A percentile compares a stretch with the other conserved stretches of the same genome.
Conservation (phyloP, 805 yeast genomes). For the Starmerella potacharoeniae region DNA sequence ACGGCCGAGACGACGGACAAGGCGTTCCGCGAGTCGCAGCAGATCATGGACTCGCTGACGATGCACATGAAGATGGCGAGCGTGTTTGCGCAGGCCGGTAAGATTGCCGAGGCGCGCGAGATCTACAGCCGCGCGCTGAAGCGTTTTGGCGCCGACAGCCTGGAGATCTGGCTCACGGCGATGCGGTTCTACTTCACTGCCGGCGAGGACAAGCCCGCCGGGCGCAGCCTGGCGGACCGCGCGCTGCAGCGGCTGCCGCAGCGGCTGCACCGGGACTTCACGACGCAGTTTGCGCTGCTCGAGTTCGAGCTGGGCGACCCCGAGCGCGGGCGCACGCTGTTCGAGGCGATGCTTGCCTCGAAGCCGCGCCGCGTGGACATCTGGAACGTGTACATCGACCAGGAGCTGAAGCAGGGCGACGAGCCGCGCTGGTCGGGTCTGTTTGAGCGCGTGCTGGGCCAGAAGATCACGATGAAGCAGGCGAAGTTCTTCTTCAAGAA, state of each 20-base stretch:
- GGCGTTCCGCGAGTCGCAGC: conserved; percentile 71
- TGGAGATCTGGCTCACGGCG: conserved; percentile 70
- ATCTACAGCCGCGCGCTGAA: conserved; percentile 58
- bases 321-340: conserved; percentile 88
- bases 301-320: conserved; percentile 74
- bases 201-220: conserved; percentile 39
- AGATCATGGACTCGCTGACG: conserved; percentile 76
- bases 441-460: conserved; percentile 64
- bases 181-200: conserved; percentile 59
- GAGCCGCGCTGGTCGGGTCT: conserved; percentile 54
- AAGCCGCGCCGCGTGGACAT: conserved; percentile 85
- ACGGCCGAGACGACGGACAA: conserved; percentile 69
- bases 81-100: conserved; percentile 65
- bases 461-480: conserved; percentile 68
- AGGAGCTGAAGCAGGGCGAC: conserved; percentile 68
- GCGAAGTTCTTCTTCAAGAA: conserved; percentile 91
- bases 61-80: conserved; percentile 72
- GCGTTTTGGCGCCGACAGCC: conserved; percentile 61
- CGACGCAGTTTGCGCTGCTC: conserved; percentile 76
- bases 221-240: conserved; percentile 50
- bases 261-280: conserved; percentile 41
- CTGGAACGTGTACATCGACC: conserved; percentile 93
- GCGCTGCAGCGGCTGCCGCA: conserved; percentile 47
- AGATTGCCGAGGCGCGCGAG: conserved; percentile 55
- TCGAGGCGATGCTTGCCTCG: conserved; percentile 82